These are phyloP conservation scores for Suillus ampliporus DNA, from an alignment of 768 basidiomycete species.

Conservation along the genomic window DNA sequence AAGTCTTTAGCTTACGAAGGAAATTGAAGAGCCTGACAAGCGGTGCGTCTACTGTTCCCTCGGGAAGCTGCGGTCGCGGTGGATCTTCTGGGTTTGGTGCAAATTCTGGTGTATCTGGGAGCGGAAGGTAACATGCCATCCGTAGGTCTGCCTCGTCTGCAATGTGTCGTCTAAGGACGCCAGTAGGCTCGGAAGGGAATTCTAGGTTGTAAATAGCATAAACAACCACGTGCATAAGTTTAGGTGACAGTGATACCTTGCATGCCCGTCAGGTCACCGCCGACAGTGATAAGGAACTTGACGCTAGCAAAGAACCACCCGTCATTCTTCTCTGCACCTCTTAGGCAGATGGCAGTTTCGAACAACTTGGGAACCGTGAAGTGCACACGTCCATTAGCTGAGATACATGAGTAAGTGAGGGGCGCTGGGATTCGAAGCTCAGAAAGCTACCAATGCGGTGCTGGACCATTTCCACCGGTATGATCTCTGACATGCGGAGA, in stretches of 20 bases:
- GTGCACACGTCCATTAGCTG: slow-evolving; percentile 79
- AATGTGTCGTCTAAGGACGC: slow-evolving; percentile 67
- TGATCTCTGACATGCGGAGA: slow-evolving; percentile 75
- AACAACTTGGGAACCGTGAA: slow-evolving; percentile 79
- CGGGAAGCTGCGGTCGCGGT: slow-evolving; percentile 55
- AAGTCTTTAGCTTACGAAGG: slow-evolving; percentile 64
- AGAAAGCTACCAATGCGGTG: slow-evolving; percentile 64
- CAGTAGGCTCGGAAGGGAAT: slow-evolving; percentile 72
- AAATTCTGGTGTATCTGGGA: slow-evolving; percentile 47
- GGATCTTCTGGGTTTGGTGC: slow-evolving; percentile 49
- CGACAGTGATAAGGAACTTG: slow-evolving; percentile 74
- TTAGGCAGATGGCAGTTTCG: slow-evolving; percentile 73
- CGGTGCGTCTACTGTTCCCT: slow-evolving; percentile 77
- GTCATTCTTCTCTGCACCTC: slow-evolving; percentile 69
- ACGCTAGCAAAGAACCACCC: slow-evolving; percentile 89
- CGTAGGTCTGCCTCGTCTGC: slow-evolving; percentile 75
- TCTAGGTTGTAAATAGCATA: slow-evolving; percentile 46
- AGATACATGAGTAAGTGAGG: slow-evolving; percentile 26
- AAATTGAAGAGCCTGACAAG: slow-evolving; percentile 88
- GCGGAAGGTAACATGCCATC: slow-evolving; percentile 64
- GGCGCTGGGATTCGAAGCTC: slow-evolving; percentile 16
- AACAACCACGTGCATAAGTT: background rate
- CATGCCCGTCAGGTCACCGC: slow-evolving; percentile 73
- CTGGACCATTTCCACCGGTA: slow-evolving; percentile 82
- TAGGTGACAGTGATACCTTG: slow-evolving; percentile 53